Conservation (phyloP, 768 basidiomycete species). For the Butyriboletus loyo region DNA sequence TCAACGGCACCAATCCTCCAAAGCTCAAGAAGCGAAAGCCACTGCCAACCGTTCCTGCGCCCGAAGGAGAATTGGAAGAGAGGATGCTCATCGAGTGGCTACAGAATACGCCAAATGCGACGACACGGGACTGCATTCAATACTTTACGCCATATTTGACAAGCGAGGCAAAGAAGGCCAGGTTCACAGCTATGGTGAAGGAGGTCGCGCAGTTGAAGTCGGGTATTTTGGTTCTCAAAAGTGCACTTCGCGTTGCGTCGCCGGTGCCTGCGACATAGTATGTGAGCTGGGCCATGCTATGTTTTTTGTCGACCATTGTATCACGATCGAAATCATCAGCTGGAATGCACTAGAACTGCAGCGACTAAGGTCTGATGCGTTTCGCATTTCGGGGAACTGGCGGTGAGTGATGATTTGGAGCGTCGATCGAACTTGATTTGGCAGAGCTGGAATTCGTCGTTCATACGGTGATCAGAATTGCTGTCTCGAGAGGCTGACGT, state of each 20-base stretch:
- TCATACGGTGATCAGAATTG: constrained; percentile 17
- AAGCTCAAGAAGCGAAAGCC: constrained; percentile 59
- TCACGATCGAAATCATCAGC: constrained; percentile 13
- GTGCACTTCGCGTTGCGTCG: constrained; percentile 33
- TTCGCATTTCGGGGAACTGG: no score
- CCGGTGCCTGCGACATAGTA: constrained; percentile 25
- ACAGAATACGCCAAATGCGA: constrained; percentile 61
- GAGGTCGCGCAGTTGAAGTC: constrained; percentile 73
- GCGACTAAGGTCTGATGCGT: no score
- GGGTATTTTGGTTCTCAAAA: constrained; percentile 58
- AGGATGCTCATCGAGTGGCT: constrained; percentile 74
- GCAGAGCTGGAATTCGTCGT: constrained; percentile 3
- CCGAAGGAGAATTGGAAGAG: constrained; percentile 59
- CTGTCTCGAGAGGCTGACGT: constrained; percentile 27
- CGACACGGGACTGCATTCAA: constrained; percentile 76
- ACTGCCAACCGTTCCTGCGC: constrained; percentile 34
- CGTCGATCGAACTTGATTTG: constrained; percentile 21
- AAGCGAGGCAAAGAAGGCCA: constrained; percentile 63
- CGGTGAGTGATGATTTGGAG: constrained; percentile 15
- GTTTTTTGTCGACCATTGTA: constrained; percentile 19
- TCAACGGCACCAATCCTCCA: constrained; percentile 28
- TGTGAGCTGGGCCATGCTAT: constrained; percentile 10
- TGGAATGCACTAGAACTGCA: constrained; percentile 8
- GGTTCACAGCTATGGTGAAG: constrained; percentile 77
- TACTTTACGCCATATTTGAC: constrained; percentile 76